Conservation (phyloP, 768 basidiomycete species). For the Pleurotus sapidus region DNA sequence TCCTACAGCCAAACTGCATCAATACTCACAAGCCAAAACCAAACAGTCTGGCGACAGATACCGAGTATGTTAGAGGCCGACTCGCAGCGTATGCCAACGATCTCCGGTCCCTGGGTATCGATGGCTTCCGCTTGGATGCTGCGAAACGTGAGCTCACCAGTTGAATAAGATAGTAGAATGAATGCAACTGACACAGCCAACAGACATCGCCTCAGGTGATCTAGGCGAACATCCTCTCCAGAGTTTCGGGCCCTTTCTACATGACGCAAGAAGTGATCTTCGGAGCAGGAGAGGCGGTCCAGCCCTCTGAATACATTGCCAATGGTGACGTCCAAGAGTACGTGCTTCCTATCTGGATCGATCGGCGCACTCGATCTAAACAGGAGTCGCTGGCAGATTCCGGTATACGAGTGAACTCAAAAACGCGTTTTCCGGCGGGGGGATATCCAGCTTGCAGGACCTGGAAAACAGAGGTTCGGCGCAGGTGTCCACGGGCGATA, state of each 20-base stretch:
- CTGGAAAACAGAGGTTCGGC: constrained; percentile 45
- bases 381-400: constrained; percentile 35
- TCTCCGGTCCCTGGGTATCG: constrained; percentile 56
- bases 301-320: constrained; percentile 52
- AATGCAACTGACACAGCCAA: neutral
- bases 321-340: constrained; percentile 70
- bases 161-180: neutral
- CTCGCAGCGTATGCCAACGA: constrained; percentile 61
- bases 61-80: constrained; percentile 51
- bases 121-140: constrained; percentile 63
- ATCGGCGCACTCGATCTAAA: neutral
- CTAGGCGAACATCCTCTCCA: constrained; percentile 50
- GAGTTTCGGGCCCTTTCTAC: constrained; percentile 41
- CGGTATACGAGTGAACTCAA: constrained; percentile 53
- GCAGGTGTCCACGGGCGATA: too few relatives aligned
- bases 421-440: constrained; percentile 48
- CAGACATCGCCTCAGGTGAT: constrained; percentile 54
- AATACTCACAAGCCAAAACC: neutral
- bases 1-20: neutral
- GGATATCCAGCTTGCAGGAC: constrained; percentile 49
- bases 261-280: constrained; percentile 67
- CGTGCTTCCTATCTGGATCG: constrained; percentile 6
- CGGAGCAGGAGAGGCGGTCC: constrained; percentile 46
- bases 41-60: constrained; percentile 57
- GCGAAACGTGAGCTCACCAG: constrained; percentile 47